Evolutionary conservation across 345 rosid species (phyloP), one percentile per base, ranked within the genome.

Genomic region (Kernera saxatilis): DNA sequence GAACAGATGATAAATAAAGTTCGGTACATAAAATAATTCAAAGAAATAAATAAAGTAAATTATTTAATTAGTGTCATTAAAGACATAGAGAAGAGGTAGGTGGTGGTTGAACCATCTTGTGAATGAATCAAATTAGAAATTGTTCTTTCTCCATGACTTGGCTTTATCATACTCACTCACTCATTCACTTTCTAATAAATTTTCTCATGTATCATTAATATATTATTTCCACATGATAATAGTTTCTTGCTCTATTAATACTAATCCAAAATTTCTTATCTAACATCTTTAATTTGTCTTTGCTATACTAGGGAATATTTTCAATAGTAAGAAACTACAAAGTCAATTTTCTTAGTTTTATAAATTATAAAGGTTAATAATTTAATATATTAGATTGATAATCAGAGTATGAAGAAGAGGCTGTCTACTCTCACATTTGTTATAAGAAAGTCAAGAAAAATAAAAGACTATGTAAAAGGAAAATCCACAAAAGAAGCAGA

Each of bases 61-160:
- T 69, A 30, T 30, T 54, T 53, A 66, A 22, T 27, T 52, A 32
- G 50, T 8, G 40, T 67, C 14, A 53, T 8, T 67, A 54, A 39
- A 67, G 52, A 40, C 23, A 27, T 25, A 26, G 5, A 53, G 40
- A 67, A 40, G 53, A 40, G 84, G 76, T 85, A 44, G 93, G 91
- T 85, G 86, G 95, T 83, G 1, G 95, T 91, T 91, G 95, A 87
- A 83, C 84, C 85, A 44, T 81, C 82, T 61, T 19, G 66, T 59
- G 70, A 59, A 46, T 37, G 67, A 67, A 64, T 66, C 40, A 55
- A 60, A 51, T 37, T 8, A 12, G 37, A 61, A 61, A 40, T 10
- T 62, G 37, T 9, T 41, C 67, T 43, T 37, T 57, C 32, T 27
- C 58, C 43, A n/a, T 46, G 52, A 54, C 55, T 21, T 29, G 33